phyloP scores from a whole-genome alignment of 768 basidiomycete genomes.

The Hydnomerulius pinastri region DNA sequence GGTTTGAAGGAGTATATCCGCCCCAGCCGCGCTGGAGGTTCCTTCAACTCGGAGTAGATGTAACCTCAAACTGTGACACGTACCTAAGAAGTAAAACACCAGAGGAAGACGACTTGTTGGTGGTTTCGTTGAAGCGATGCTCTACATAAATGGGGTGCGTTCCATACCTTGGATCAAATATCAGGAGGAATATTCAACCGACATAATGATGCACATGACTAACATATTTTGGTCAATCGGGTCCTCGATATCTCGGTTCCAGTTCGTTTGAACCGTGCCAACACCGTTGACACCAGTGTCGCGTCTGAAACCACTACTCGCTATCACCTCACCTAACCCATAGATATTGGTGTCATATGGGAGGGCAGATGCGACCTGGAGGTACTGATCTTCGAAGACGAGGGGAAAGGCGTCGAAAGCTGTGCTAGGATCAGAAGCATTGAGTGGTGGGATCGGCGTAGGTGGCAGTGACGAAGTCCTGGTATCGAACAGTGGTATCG shows the following conservation, averaged over 20 bases:
- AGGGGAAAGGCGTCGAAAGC: slow-evolving; percentile 60
- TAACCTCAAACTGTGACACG: slow-evolving; percentile 1
- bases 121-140: slow-evolving; percentile 53
- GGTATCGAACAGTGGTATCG: slow-evolving; percentile 63
- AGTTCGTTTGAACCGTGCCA: slow-evolving; percentile 62
- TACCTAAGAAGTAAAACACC: slow-evolving; percentile 74
- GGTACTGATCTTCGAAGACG: slow-evolving; percentile 73
- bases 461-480: slow-evolving; percentile 55
- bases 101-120: slow-evolving; percentile 55
- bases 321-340: slow-evolving; percentile 69
- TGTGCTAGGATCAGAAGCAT: slow-evolving; percentile 44
- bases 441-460: slow-evolving; percentile 49
- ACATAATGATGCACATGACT: slow-evolving; percentile 20
- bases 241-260: slow-evolving; percentile 62
- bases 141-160: slow-evolving; percentile 67
- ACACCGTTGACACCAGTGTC: slow-evolving; percentile 47
- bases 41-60: slow-evolving; percentile 24
- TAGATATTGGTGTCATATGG: slow-evolving; percentile 76
- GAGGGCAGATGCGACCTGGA: slow-evolving; percentile 45
- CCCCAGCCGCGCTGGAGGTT: slow-evolving; percentile 62
- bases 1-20: slow-evolving; percentile 63
- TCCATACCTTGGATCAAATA: slow-evolving; percentile 48
- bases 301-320: slow-evolving; percentile 63
- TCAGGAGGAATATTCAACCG: not conserved
- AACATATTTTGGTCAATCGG: slow-evolving; percentile 65